Conservation (phyloP, 345 rosid genomes). For the Laguncularia racemosa region DNA sequence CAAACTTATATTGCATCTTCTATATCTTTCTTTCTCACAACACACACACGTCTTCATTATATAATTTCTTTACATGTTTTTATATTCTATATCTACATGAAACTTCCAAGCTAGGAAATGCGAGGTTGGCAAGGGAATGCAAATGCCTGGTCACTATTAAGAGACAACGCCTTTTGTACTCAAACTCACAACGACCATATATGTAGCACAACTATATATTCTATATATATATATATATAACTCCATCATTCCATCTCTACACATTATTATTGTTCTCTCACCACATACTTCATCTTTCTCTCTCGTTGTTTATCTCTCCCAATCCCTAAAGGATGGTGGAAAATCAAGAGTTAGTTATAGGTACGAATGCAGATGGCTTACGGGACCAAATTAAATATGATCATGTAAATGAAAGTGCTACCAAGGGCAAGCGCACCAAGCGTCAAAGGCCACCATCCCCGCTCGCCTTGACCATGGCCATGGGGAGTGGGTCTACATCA, state of each 20-base stretch:
- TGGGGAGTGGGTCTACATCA: constrained; percentile 10
- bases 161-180: constrained; percentile 10
- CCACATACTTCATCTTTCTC: too few species aligned
- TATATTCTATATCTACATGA: neutral
- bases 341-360: constrained; percentile 26
- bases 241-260: neutral
- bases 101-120: constrained; percentile 32
- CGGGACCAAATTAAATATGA: neutral
- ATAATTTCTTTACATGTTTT: neutral
- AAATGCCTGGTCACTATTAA: constrained; percentile 6
- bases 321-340: constrained; percentile 7
- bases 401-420: constrained; percentile 1
- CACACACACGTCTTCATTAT: neutral
- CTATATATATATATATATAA: neutral
- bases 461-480: constrained; percentile 20
- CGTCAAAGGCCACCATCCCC: constrained; percentile 53
- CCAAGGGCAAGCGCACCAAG: constrained; percentile 72
- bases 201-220: neutral
- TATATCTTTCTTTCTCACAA: neutral
- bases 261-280: too few species aligned
- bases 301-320: too few species aligned
- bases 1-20: neutral
- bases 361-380: neutral
- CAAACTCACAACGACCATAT: constrained; percentile 4
- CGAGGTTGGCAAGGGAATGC: constrained; percentile 28